phyloP scores from a whole-genome alignment of 768 basidiomycete species.

The Pisolithus marmoratus region DNA sequence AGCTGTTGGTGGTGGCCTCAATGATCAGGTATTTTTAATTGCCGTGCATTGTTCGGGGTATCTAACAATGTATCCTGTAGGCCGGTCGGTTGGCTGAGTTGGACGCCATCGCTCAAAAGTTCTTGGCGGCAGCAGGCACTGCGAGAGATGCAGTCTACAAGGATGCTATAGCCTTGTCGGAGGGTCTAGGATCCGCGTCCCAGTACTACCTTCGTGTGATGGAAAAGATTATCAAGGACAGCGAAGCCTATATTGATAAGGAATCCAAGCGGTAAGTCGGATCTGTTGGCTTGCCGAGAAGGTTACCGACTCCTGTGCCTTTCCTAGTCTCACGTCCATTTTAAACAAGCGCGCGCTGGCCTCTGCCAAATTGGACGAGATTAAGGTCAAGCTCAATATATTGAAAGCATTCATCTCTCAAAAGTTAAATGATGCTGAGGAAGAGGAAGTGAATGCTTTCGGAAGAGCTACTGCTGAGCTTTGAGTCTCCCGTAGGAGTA shows the following conservation, averaged over 20 bases:
- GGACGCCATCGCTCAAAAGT: constrained; percentile 71
- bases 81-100: constrained; percentile 79
- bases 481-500: constrained; percentile 18
- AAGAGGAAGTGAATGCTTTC: constrained; percentile 31
- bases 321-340: constrained; percentile 62
- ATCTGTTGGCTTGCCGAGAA: neutral
- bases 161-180: constrained; percentile 51
- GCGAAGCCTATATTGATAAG: constrained; percentile 76
- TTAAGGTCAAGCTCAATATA: constrained; percentile 89
- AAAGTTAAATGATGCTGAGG: constrained; percentile 23
- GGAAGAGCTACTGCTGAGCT: constrained; percentile 37
- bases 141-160: constrained; percentile 57
- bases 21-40: constrained; percentile 46
- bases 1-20: constrained; percentile 75
- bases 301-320: constrained; percentile 3
- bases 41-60: neutral
- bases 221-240: constrained; percentile 73
- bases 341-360: constrained; percentile 74
- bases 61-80: constrained; percentile 31
- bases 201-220: constrained; percentile 86
- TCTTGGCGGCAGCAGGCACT: constrained; percentile 55
- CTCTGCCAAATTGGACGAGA: constrained; percentile 81
- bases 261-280: constrained; percentile 70
- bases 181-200: constrained; percentile 46
- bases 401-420: constrained; percentile 51